Evolutionary conservation across 2,329 filamentous ascomycete species (phyloP).

Genomic region (Fusarium sterilihyphosum): DNA sequence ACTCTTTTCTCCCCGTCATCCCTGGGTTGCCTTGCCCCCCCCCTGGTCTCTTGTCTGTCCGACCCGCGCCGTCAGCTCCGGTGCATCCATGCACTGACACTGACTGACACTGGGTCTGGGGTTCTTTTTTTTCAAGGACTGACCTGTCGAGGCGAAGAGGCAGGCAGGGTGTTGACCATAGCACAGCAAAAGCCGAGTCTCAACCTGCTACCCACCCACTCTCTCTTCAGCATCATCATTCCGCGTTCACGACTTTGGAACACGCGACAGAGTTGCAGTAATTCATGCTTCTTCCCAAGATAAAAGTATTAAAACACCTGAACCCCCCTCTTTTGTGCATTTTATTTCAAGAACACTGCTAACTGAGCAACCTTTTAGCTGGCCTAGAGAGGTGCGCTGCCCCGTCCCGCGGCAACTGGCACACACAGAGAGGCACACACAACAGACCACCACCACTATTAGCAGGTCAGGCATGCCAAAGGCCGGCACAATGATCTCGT

Average conservation of each 20-base stretch:
- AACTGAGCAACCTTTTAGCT: constrained; percentile 27
- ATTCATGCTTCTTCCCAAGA: constrained; percentile 47
- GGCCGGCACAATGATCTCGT: constrained; percentile 50
- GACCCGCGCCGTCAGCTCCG: constrained; percentile 39
- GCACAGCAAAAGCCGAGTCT: constrained; percentile 28
- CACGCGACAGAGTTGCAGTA: constrained; percentile 47
- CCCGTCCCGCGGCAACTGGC: constrained; percentile 41
- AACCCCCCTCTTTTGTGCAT: not conserved
- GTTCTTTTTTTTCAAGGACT: constrained; percentile 15
- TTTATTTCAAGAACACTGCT: constrained; percentile 13
- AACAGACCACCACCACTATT: constrained; percentile 22
- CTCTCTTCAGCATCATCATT: constrained; percentile 39
- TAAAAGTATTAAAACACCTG: constrained; percentile 40
- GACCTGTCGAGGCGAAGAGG: constrained; percentile 12
- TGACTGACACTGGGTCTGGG: constrained; percentile 24
- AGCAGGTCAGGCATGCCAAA: constrained; percentile 11
- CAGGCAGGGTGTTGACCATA: constrained; percentile 20
- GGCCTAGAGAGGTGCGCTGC: constrained; percentile 48
- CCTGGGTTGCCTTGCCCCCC: constrained; percentile 8
- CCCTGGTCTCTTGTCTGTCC: constrained; percentile 36
- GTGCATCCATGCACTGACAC: constrained; percentile 31
- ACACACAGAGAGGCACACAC: constrained; percentile 19
- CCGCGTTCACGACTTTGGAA: constrained; percentile 46
- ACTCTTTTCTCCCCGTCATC: constrained; percentile 8
- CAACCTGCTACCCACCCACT: constrained; percentile 38